Evolutionary conservation across 345 rosid genomes (phyloP).

Genomic region (Syzygium jambos): DNA sequence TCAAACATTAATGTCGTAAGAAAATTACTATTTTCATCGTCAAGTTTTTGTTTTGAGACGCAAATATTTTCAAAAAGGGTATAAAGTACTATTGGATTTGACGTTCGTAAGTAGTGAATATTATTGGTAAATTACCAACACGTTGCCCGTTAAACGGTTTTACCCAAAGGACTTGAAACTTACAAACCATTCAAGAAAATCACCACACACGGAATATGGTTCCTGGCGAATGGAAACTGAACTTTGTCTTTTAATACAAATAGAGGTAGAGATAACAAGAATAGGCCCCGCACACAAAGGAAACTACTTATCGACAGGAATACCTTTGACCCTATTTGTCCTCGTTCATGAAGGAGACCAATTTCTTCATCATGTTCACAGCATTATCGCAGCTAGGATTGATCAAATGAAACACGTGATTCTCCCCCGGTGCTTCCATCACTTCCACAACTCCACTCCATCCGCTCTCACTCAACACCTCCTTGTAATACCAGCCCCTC

Average conservation of each 20-base stretch:
- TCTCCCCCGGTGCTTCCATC: conserved; percentile 20
- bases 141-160: background rate
- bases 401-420: conserved; percentile 27
- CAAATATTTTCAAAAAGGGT: too few species aligned
- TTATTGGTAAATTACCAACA: background rate
- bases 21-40: too few species aligned
- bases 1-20: too few species aligned
- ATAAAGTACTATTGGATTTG: background rate
- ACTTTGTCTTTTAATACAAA: background rate
- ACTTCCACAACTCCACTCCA: conserved; percentile 20
- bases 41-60: too few species aligned
- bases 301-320: background rate
- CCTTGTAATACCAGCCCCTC: conserved; percentile 15
- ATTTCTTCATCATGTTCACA: conserved; percentile 5
- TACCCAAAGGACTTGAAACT: background rate
- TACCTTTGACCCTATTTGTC: background rate
- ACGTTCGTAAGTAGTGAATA: background rate
- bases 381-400: conserved; percentile 17
- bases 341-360: conserved; percentile 15
- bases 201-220: background rate
- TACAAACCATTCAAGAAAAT: background rate
- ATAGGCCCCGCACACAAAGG: background rate
- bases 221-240: background rate
- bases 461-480: conserved; percentile 11
- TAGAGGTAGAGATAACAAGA: background rate